phyloP scores from a whole-genome alignment of 371 early-diverging fungal genomes.

The Actinomucor elegans region DNA sequence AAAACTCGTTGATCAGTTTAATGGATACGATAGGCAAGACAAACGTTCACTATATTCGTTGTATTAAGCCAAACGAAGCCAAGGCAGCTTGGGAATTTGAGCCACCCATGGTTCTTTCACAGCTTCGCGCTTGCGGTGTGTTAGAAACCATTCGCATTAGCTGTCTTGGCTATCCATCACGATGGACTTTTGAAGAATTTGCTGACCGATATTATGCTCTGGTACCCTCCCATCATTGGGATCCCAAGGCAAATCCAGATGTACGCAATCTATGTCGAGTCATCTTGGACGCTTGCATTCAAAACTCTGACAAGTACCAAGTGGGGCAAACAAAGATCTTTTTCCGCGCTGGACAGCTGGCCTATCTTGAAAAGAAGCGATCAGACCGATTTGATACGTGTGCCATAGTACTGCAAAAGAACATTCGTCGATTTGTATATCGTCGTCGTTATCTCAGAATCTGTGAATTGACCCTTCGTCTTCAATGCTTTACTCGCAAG shows the following conservation, averaged over 20 bases:
- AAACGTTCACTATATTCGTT: slow-evolving; percentile 95
- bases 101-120: slow-evolving; percentile 88
- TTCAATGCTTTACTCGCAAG: slow-evolving; percentile 67
- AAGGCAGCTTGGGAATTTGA: slow-evolving; percentile 91
- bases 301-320: slow-evolving; percentile 86
- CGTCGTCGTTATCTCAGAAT: slow-evolving; percentile 64
- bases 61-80: slow-evolving; percentile 95
- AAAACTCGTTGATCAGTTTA: slow-evolving; percentile 78
- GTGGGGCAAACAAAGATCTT: slow-evolving; percentile 98
- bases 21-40: slow-evolving; percentile 94
- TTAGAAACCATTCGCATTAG: slow-evolving; percentile 99
- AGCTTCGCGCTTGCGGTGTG: slow-evolving; percentile 99
- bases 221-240: slow-evolving; percentile 72
- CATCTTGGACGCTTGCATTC: slow-evolving; percentile 71
- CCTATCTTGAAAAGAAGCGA: slow-evolving; percentile 88
- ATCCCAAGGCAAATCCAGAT: slow-evolving; percentile 39
- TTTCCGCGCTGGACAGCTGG: slow-evolving; percentile 96
- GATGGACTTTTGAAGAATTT: slow-evolving; percentile 92
- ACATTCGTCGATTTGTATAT: slow-evolving; percentile 74
- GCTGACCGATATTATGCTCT: slow-evolving; percentile 88
- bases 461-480: slow-evolving; percentile 48
- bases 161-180: slow-evolving; percentile 97
- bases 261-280: slow-evolving; percentile 51
- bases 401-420: slow-evolving; percentile 88
- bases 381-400: slow-evolving; percentile 75